phyloP scores from a whole-genome alignment of 371 early-diverging fungal species.

The Coemansia sp. region DNA sequence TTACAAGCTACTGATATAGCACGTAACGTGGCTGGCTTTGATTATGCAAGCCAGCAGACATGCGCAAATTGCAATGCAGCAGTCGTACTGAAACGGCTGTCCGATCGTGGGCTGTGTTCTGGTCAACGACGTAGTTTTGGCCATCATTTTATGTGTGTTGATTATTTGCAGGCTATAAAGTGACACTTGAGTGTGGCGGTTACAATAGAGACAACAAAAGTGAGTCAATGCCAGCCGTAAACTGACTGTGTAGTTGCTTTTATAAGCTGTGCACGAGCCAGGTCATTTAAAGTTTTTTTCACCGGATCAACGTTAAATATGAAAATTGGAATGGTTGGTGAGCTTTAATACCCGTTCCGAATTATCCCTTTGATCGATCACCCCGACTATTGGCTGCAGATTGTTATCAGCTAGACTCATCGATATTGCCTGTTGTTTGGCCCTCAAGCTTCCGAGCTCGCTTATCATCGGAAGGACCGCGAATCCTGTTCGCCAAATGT shows the following conservation, averaged over 20 bases:
- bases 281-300: background rate
- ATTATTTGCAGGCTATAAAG: background rate
- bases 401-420: background rate
- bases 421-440: background rate
- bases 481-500: background rate
- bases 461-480: background rate
- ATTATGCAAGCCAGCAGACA: slow-evolving; percentile 10
- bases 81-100: slow-evolving; percentile 8
- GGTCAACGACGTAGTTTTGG: background rate
- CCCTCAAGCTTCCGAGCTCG: background rate
- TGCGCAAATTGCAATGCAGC: slow-evolving; percentile 15
- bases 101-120: background rate
- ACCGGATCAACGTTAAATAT: too few relatives aligned
- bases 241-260: background rate
- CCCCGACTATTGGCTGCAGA: background rate
- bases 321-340: background rate
- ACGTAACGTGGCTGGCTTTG: slow-evolving; percentile 10
- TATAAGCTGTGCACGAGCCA: background rate
- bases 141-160: background rate
- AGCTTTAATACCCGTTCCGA: background rate
- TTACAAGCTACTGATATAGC: background rate
- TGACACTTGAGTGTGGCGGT: background rate
- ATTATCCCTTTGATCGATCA: background rate
- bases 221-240: background rate
- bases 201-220: background rate